phyloP scores from a whole-genome alignment of 2,329 filamentous ascomycete genomes.

The Pseudocercospora ulei region DNA sequence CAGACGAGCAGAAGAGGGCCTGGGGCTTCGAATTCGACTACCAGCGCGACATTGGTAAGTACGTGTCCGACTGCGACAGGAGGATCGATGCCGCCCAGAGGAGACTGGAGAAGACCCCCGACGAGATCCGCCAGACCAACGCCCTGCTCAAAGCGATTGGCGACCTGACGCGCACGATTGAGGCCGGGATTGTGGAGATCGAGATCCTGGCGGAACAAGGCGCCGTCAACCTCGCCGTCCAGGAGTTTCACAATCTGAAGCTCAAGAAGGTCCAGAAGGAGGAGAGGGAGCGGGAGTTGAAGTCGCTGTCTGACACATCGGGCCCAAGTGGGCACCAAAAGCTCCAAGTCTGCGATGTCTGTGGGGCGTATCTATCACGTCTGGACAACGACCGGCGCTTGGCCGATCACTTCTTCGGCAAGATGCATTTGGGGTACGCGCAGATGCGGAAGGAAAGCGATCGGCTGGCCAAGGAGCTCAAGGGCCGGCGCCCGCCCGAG shows the following conservation, averaged over 20 bases:
- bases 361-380: conserved; percentile 82
- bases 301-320: conserved; percentile 79
- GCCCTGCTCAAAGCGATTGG: conserved; percentile 75
- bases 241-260: conserved; percentile 78
- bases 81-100: conserved; percentile 85
- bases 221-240: conserved; percentile 69
- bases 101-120: conserved; percentile 88
- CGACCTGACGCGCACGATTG: conserved; percentile 67
- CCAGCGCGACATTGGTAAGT: conserved; percentile 87
- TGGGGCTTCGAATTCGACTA: conserved; percentile 96
- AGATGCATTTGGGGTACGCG: conserved; percentile 97
- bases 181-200: conserved; percentile 74
- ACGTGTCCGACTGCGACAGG: conserved; percentile 93
- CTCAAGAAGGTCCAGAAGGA: conserved; percentile 71
- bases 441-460: conserved; percentile 95
- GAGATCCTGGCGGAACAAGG: conserved; percentile 73
- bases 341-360: conserved; percentile 95
- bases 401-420: conserved; percentile 97
- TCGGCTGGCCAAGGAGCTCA: conserved; percentile 74
- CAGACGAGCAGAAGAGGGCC: conserved; percentile 60
- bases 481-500: conserved; percentile 55
- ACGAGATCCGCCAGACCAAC: conserved; percentile 89
- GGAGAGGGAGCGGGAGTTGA: conserved; percentile 77
- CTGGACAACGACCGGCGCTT: conserved; percentile 89
- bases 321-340: conserved; percentile 95